Conservation (phyloP, 2,329 filamentous ascomycete genomes). For the Macrophomina phaseolina region DNA sequence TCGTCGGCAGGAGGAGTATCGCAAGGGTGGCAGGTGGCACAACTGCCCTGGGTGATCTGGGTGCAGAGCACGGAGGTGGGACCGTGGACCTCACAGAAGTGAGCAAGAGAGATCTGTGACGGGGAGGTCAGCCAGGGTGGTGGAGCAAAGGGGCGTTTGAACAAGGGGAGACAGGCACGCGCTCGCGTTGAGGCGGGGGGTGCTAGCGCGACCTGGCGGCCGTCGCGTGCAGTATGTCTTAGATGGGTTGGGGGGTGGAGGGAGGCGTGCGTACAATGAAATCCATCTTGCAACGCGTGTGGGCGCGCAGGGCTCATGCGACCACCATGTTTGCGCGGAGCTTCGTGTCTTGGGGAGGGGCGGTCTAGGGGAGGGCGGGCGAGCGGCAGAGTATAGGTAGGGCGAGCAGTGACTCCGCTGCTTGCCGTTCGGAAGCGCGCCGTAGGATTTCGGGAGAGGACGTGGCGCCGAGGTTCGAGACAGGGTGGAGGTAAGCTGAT, state of each 20-base stretch:
- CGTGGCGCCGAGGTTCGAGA: conserved; percentile 18
- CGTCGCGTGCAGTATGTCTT: conserved; percentile 28
- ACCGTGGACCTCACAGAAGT: conserved; percentile 68
- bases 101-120: conserved; percentile 64
- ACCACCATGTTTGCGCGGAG: conserved; percentile 24
- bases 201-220: conserved; percentile 25
- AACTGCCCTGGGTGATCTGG: conserved; percentile 61
- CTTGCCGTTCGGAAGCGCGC: conserved; percentile 13
- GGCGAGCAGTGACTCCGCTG: conserved; percentile 16
- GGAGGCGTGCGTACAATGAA: conserved; percentile 41
- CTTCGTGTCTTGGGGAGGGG: conserved; percentile 5
- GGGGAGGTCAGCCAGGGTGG: conserved; percentile 32
- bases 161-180: conserved; percentile 24
- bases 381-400: conserved; percentile 1
- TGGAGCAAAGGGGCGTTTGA: conserved; percentile 11
- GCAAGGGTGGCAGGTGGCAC: conserved; percentile 58
- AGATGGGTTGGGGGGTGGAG: conserved; percentile 26
- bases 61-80: conserved; percentile 67
- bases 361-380: neutral
- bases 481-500: conserved; percentile 15
- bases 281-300: conserved; percentile 40
- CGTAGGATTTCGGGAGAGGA: conserved; percentile 20
- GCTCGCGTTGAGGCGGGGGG: conserved; percentile 31
- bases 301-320: conserved; percentile 22
- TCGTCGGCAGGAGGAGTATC: conserved; percentile 49